These are phyloP conservation scores for Torulaspora indica DNA, from an alignment of 805 yeast species.

Conservation along the genomic window DNA sequence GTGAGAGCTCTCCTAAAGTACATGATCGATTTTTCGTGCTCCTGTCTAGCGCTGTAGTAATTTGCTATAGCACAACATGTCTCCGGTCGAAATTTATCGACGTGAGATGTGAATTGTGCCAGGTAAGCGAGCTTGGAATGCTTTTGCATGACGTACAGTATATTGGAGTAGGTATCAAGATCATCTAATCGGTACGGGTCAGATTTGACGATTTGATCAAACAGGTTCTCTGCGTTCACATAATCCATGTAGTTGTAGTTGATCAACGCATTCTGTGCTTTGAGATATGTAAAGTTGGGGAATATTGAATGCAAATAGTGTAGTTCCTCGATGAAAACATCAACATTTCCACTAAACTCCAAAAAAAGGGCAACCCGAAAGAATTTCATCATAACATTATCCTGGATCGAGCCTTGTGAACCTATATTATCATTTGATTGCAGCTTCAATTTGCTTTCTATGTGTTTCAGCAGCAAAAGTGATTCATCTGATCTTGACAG, in stretches of 20 bases:
- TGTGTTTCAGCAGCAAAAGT: slow-evolving; percentile 38
- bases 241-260: slow-evolving; percentile 85
- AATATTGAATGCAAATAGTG: slow-evolving; percentile 49
- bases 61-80: slow-evolving; percentile 93
- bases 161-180: slow-evolving; percentile 89
- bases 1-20: slow-evolving; percentile 86
- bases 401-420: slow-evolving; percentile 14
- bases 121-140: slow-evolving; percentile 74
- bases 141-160: slow-evolving; percentile 89
- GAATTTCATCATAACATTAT: slow-evolving; percentile 43
- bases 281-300: slow-evolving; percentile 69
- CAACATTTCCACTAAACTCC: slow-evolving; percentile 70
- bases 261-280: slow-evolving; percentile 76
- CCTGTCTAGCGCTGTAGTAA: slow-evolving; percentile 84
- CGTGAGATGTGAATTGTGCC: slow-evolving; percentile 77
- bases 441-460: slow-evolving; percentile 28
- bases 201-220: slow-evolving; percentile 62
- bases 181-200: slow-evolving; percentile 91
- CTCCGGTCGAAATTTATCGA: slow-evolving; percentile 87
- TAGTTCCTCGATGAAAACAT: slow-evolving; percentile 48
- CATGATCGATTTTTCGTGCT: slow-evolving; percentile 92
- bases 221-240: slow-evolving; percentile 67
- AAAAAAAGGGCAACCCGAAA: slow-evolving; percentile 67
- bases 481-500: slow-evolving; percentile 62
- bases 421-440: slow-evolving; percentile 12